These are phyloP conservation scores for Amborella trichopoda DNA, from an alignment of 164 flowering plant genomes.

Conservation along the genomic window DNA sequence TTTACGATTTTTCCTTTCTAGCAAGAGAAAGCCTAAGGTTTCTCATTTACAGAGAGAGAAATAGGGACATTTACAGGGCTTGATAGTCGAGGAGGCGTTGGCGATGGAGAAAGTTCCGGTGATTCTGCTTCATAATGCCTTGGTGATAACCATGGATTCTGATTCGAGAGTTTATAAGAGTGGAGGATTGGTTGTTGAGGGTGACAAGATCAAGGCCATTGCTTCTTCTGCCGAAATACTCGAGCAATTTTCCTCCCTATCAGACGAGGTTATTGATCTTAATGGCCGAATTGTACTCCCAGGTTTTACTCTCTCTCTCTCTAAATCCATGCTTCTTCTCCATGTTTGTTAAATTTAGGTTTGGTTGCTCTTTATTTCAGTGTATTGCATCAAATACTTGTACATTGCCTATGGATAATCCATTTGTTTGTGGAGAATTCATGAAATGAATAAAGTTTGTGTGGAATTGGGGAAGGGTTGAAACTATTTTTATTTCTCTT, in stretches of 20 bases:
- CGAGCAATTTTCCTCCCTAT: constrained; percentile 19
- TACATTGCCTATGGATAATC: too few relatives aligned
- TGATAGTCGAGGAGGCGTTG: not conserved
- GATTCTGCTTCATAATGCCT: constrained; percentile 40
- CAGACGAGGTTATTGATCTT: constrained; percentile 38
- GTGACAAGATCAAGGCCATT: constrained; percentile 41
- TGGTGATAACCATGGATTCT: constrained; percentile 65
- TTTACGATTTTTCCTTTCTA: too few relatives aligned
- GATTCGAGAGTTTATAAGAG: constrained; percentile 35
- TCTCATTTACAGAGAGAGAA: too few relatives aligned
- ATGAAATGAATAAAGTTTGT: too few relatives aligned
- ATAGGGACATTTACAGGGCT: too few relatives aligned
- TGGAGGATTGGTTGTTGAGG: constrained; percentile 42
- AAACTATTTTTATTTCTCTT: too few relatives aligned
- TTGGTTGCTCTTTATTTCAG: not conserved
- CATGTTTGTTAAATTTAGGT: not conserved
- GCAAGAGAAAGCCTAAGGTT: too few relatives aligned
- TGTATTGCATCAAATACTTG: too few relatives aligned
- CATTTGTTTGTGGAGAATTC: too few relatives aligned
- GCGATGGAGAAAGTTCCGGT: not conserved
- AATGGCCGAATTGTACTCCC: constrained; percentile 53
- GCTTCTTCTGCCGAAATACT: constrained; percentile 52
- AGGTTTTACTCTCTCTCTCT: constrained; percentile 17
- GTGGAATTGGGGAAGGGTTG: too few relatives aligned
- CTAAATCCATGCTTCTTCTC: not conserved